These are phyloP conservation scores for Anisodus tanguticus DNA, from an alignment of 257 asterid genomes.

Conservation along the genomic window DNA sequence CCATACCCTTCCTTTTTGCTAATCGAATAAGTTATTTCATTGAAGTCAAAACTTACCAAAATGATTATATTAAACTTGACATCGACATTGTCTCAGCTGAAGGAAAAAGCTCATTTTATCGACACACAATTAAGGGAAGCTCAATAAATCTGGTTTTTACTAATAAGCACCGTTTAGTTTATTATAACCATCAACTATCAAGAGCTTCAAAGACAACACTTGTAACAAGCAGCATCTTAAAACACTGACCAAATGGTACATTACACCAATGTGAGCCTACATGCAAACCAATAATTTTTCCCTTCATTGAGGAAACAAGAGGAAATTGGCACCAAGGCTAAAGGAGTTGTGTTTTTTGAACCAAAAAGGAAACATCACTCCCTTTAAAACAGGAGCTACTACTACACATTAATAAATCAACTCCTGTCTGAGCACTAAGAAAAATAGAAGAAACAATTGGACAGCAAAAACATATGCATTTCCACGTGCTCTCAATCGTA, in stretches of 20 bases:
- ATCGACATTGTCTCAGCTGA: background rate
- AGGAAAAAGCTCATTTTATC: background rate
- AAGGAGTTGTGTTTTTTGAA: conserved; percentile 1
- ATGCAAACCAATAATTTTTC: background rate
- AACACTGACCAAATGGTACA: background rate
- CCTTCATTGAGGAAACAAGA: background rate
- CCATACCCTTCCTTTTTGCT: background rate
- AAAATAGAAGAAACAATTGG: background rate
- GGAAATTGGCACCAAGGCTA: background rate
- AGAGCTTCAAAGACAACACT: background rate
- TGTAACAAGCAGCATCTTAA: background rate
- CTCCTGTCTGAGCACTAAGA: conserved; percentile 27
- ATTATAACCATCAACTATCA: background rate
- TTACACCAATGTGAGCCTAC: background rate
- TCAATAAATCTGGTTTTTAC: background rate
- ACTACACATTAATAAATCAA: background rate
- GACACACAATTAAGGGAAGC: background rate
- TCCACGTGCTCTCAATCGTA: conserved; percentile 45
- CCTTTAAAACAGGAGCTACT: background rate
- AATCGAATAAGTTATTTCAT: background rate
- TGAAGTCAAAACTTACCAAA: background rate
- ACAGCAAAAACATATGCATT: background rate
- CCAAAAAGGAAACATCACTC: background rate
- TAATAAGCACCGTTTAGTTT: background rate
- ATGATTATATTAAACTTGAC: background rate